phyloP scores from a whole-genome alignment of 371 early-diverging fungal genomes.

The Apophysomyces elegans region DNA sequence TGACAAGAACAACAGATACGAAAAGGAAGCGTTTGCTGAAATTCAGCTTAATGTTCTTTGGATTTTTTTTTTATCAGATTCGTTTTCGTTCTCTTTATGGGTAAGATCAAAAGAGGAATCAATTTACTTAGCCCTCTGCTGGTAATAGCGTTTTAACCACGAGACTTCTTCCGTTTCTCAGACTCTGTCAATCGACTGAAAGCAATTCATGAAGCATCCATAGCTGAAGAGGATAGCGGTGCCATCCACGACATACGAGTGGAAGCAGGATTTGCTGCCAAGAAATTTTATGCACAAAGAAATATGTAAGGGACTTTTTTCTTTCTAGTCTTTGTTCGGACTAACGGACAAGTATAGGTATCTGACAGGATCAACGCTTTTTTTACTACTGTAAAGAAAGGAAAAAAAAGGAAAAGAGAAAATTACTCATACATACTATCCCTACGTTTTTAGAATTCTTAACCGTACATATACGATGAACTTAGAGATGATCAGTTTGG shows the following conservation, averaged over 20 bases:
- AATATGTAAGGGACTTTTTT: conserved; percentile 61
- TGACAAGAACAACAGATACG: too few species aligned
- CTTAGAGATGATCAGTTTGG: background rate
- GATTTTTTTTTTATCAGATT: conserved; percentile 31
- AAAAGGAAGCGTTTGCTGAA: background rate
- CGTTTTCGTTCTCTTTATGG: conserved; percentile 62
- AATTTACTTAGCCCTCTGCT: too few species aligned
- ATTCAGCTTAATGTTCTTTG: background rate
- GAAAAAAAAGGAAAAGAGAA: background rate
- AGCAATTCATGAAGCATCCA: conserved; percentile 35
- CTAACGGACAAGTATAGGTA: background rate
- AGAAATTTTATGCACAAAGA: conserved; percentile 86
- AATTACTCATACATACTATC: background rate
- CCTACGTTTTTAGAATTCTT: background rate
- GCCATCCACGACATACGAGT: conserved; percentile 44
- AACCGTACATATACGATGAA: conserved; percentile 1
- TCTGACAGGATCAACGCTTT: conserved; percentile 3
- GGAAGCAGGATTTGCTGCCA: conserved; percentile 64
- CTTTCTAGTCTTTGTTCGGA: background rate
- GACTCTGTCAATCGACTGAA: conserved; percentile 70
- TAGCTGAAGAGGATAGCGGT: conserved; percentile 33
- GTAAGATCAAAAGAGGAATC: conserved; percentile 33
- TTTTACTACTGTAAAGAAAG: background rate
- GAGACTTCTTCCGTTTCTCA: conserved; percentile 11
- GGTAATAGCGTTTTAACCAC: background rate